Conservation (phyloP, 176 grass and related monocot genomes). For the Bothriochloa decipiens region DNA sequence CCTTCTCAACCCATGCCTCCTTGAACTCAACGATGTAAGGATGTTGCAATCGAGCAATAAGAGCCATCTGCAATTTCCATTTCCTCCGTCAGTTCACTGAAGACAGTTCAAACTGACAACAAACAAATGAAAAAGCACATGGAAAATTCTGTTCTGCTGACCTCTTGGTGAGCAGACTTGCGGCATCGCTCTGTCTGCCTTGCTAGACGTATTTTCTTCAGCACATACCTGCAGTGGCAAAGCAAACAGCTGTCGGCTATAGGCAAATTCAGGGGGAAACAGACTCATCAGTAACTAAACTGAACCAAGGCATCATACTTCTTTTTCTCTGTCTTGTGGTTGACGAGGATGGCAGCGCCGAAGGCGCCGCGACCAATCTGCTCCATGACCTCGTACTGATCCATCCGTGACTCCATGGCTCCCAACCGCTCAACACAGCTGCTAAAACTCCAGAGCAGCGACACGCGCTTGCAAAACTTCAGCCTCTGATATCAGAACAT, state of each 20-base stretch:
- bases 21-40: constrained; percentile 98
- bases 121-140: not conserved
- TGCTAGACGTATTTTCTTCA: constrained; percentile 95
- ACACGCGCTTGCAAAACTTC: not conserved
- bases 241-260: constrained; percentile 32
- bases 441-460: constrained; percentile 23
- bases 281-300: not conserved
- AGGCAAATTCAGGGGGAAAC: constrained; percentile 35
- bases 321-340: constrained; percentile 95
- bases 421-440: constrained; percentile 25
- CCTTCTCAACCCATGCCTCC: constrained; percentile 99
- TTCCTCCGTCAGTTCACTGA: constrained; percentile 33
- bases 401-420: constrained; percentile 93
- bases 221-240: constrained; percentile 76
- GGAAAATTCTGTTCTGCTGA: constrained; percentile 27
- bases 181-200: constrained; percentile 94
- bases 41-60: constrained; percentile 93
- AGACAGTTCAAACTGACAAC: not conserved
- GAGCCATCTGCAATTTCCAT: constrained; percentile 77
- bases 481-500: not conserved
- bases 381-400: constrained; percentile 96
- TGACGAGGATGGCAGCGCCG: constrained; percentile 98
- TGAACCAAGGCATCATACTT: constrained; percentile 57
- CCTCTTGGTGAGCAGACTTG: constrained; percentile 97
- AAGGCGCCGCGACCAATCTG: constrained; percentile 97